Base-by-base conservation (phyloP, 2,329 filamentous ascomycete genomes). In the Eurotiales sp. region DNA sequence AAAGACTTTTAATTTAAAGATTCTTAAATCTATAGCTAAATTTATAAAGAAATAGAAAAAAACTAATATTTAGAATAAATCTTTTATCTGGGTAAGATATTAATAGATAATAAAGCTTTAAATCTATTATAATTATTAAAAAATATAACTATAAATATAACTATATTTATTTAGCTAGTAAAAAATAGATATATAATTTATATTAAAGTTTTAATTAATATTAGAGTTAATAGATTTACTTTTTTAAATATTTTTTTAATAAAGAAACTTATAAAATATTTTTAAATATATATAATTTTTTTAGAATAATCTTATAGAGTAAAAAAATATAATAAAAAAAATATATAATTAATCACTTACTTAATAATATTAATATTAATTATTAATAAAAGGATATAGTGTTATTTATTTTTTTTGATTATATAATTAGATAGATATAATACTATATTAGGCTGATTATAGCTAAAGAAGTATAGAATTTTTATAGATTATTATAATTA, bases 161-260 rank as follows among this genome's bases (percentile, higher is more conserved):
- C 42, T 46, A n/a, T 55, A 52, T 11, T 40, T 41, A 52, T 37
- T 8, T 17, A 41, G 22, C 14, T 55, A 55, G 45, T 22, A 5
- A 37, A 30, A 11, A 49, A 52, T 50, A 11, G 27, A 45, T 39
- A 37, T 2, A 23, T 12, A 39, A 17, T 52, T 45, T 36, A 1
- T 10, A 32, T 32, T 12, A 27, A 17, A 27, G 22, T 34, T 17
- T 39, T 55, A 23, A 29, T 6, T 2, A 30, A 53, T 22, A 50
- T 40, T 4, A 30, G 51, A 53, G 51, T 22, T 14, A 50, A 53
- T 37, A 22, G 44, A 11, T 37, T 49, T 25, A 19, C 27, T 2
- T 52, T 55, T 19, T 37, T 51, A 23, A 8, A 51, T 14, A 1
- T 42, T 0, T 12, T 25, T 11, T 25, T 51, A 0, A 32, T 30